phyloP scores from a whole-genome alignment of 805 yeast genomes.

The Ogataea angusta region DNA sequence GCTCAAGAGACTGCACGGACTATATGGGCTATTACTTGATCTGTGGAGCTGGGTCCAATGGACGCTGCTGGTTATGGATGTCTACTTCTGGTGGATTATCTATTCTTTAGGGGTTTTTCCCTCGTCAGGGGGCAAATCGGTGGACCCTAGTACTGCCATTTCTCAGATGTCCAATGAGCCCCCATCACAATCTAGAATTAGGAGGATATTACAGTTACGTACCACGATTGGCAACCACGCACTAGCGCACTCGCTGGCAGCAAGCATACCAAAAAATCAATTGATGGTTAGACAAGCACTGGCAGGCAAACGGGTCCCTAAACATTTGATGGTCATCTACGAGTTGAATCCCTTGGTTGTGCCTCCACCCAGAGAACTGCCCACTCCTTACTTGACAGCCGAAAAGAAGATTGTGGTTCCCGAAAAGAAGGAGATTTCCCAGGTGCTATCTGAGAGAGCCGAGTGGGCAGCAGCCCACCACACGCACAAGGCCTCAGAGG shows the following conservation, averaged over 20 bases:
- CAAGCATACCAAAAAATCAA: conserved; percentile 22
- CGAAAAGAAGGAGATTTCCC: conserved; percentile 32
- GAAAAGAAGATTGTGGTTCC: conserved; percentile 41
- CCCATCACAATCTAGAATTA: neutral
- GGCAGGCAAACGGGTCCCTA: conserved; percentile 28
- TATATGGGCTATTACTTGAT: conserved; percentile 5
- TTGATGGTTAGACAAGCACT: conserved; percentile 14
- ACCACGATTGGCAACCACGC: conserved; percentile 18
- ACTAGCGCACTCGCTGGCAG: conserved; percentile 18
- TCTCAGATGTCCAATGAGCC: conserved; percentile 5
- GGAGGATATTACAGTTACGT: conserved; percentile 13
- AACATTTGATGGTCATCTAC: conserved; percentile 33
- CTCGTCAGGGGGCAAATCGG: neutral
- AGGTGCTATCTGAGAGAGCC: conserved; percentile 32
- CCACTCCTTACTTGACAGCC: conserved; percentile 41
- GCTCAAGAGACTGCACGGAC: conserved; percentile 12
- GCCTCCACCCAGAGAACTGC: conserved; percentile 41
- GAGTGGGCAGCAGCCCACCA: conserved; percentile 40
- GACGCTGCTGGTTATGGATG: neutral
- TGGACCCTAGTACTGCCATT: conserved; percentile 1
- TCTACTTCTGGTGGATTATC: conserved; percentile 22
- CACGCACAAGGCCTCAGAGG: conserved; percentile 41
- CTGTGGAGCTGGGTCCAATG: neutral
- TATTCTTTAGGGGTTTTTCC: conserved; percentile 13
- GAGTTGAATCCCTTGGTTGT: conserved; percentile 29